Evolutionary conservation across 108 stramenopile genomes (phyloP).

Genomic region (Cyclostephanos invisitatus): DNA sequence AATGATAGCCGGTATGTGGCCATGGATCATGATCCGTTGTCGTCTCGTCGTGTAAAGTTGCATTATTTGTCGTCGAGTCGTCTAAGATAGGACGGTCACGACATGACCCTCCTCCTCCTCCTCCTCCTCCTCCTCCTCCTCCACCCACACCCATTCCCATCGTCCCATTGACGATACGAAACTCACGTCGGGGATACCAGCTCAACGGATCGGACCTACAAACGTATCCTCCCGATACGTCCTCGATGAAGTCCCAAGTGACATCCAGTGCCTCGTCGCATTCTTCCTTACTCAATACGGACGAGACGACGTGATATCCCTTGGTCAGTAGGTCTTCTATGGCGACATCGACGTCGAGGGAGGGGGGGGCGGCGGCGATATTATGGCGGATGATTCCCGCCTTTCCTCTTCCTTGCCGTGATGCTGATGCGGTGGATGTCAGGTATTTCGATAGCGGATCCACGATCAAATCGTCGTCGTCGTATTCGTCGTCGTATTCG

Average conservation of each 20-base stretch:
- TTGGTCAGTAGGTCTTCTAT: constrained; percentile 28
- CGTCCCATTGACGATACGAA: not conserved
- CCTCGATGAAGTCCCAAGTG: constrained; percentile 66
- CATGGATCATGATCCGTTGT: constrained; percentile 47
- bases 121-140: not conserved
- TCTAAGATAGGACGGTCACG: too few relatives aligned
- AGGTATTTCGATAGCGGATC: constrained; percentile 39
- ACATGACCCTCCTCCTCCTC: too few relatives aligned
- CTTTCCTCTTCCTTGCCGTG: too few relatives aligned
- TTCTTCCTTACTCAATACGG: constrained; percentile 43
- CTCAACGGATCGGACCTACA: constrained; percentile 37
- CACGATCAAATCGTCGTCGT: constrained; percentile 17
- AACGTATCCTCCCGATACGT: constrained; percentile 49
- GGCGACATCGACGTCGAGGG: constrained; percentile 19
- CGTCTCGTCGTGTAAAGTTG: not conserved
- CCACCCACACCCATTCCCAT: not conserved
- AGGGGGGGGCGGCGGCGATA: too few relatives aligned
- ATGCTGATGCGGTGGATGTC: constrained; percentile 3
- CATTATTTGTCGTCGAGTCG: constrained; percentile 2
- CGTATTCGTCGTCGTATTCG: not conserved
- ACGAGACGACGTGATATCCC: constrained; percentile 46
- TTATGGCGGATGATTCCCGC: too few relatives aligned
- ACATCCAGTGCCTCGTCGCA: constrained; percentile 38
- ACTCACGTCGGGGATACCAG: constrained; percentile 39
- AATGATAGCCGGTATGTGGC: constrained; percentile 49